Conservation (phyloP, 192 early-diverging fungal species). For the Mortierella alpina region DNA sequence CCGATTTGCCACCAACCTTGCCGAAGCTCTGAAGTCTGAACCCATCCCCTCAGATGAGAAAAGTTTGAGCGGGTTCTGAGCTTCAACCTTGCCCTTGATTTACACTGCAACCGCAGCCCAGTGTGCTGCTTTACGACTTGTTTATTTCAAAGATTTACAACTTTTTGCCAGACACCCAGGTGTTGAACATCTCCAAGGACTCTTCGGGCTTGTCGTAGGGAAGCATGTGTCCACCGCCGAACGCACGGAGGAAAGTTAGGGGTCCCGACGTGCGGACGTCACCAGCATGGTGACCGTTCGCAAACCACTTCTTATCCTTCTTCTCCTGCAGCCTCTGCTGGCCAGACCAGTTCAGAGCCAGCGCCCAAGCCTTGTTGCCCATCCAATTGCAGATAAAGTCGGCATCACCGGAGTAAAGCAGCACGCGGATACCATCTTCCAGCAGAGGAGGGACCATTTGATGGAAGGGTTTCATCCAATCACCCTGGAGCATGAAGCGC, state of each 20-base stretch:
- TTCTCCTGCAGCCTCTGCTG: constrained; percentile 74
- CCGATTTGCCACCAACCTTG: not conserved
- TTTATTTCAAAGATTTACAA: constrained; percentile 2
- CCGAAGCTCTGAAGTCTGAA: too few species aligned
- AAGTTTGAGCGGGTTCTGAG: too few species aligned
- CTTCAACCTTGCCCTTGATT: too few species aligned
- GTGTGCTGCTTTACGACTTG: not conserved
- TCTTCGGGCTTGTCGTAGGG: constrained; percentile 94
- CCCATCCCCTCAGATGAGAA: too few species aligned
- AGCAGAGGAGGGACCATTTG: constrained; percentile 75
- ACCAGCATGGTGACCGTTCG: constrained; percentile 68
- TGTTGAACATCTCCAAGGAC: constrained; percentile 88
- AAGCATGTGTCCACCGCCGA: constrained; percentile 89
- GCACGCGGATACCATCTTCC: constrained; percentile 80
- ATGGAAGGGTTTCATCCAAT: constrained; percentile 85
- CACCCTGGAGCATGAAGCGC: constrained; percentile 48
- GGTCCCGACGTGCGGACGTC: constrained; percentile 76
- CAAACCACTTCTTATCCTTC: constrained; percentile 77
- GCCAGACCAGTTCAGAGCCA: constrained; percentile 88
- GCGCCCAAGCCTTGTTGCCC: constrained; percentile 92
- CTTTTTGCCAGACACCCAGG: constrained; percentile 71
- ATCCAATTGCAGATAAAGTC: constrained; percentile 95
- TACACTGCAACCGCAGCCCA: too few species aligned
- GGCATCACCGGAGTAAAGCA: constrained; percentile 94
- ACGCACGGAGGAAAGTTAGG: constrained; percentile 89